Evolutionary conservation across 305 asterid genomes (phyloP).

Genomic region (Solanum hybrid): DNA sequence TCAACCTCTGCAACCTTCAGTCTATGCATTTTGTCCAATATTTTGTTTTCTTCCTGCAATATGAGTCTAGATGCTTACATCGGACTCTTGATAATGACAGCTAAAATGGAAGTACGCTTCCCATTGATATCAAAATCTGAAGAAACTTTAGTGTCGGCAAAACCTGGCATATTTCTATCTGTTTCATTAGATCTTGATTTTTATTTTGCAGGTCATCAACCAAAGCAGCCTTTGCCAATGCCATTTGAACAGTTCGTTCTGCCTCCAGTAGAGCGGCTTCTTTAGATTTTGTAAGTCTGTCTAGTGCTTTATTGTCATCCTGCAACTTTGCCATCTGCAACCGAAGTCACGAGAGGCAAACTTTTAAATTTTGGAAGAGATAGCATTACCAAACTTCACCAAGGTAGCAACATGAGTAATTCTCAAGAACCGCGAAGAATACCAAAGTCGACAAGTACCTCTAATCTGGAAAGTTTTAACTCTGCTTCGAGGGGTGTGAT

Average conservation of each 20-base stretch:
- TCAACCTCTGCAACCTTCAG: slow-evolving; percentile 89
- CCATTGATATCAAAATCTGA: background rate
- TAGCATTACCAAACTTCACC: background rate
- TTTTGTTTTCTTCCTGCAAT: slow-evolving; percentile 79
- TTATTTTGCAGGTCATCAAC: slow-evolving; percentile 91
- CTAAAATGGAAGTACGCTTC: background rate
- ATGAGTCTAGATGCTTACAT: background rate
- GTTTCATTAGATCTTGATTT: slow-evolving; percentile 80
- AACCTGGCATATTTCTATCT: slow-evolving; percentile 95
- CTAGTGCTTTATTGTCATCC: slow-evolving; percentile 86
- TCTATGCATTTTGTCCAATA: slow-evolving; percentile 81
- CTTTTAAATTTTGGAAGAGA: background rate
- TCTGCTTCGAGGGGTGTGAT: slow-evolving; percentile 90
- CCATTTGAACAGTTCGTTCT: slow-evolving; percentile 74
- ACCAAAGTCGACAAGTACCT: slow-evolving; percentile 31
- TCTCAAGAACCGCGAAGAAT: background rate
- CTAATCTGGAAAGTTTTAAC: slow-evolving; percentile 69
- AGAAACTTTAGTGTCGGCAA: background rate
- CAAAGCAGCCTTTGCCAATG: slow-evolving; percentile 86
- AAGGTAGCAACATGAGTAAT: background rate
- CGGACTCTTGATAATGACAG: slow-evolving; percentile 5
- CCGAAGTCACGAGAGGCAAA: slow-evolving; percentile 2
- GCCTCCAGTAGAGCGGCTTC: slow-evolving; percentile 91
- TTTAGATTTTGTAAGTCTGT: slow-evolving; percentile 84
- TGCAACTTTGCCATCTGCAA: slow-evolving; percentile 72